These are phyloP conservation scores for Zymoseptoria pseudotritici DNA, from an alignment of 2,329 filamentous ascomycete genomes.

Conservation along the genomic window DNA sequence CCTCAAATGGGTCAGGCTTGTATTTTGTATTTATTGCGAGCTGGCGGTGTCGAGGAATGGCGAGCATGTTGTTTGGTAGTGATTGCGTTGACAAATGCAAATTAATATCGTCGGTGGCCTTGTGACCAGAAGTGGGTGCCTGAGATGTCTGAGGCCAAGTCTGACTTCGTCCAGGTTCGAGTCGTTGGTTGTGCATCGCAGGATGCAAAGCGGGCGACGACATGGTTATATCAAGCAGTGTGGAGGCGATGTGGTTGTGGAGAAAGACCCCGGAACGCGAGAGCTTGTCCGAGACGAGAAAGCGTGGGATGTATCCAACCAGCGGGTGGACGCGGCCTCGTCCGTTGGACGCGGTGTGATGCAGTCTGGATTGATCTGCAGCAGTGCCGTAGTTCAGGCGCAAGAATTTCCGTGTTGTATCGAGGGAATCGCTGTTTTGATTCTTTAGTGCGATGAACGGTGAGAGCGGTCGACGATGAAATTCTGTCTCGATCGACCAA, in stretches of 20 bases:
- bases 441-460: conserved; percentile 6
- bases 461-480: conserved; percentile 10
- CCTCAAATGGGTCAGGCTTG: conserved; percentile 19
- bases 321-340: not conserved
- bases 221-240: conserved; percentile 14
- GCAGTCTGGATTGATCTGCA: not conserved
- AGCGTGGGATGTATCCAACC: not conserved
- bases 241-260: conserved; percentile 1
- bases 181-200: conserved; percentile 4
- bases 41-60: conserved; percentile 1
- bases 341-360: not conserved
- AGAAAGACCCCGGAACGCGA: not conserved
- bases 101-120: conserved; percentile 2
- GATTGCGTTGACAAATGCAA: conserved; percentile 11
- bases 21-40: conserved; percentile 1
- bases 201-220: conserved; percentile 6
- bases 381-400: conserved; percentile 9
- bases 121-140: conserved; percentile 5
- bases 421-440: not conserved
- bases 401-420: conserved; percentile 1
- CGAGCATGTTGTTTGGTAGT: conserved; percentile 3
- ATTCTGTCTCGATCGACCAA: not conserved
- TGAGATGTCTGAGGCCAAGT: conserved; percentile 16
- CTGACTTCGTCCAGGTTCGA: conserved; percentile 13
- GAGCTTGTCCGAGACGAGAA: not conserved